Evolutionary conservation across 257 asterid genomes (phyloP).

Genomic region (Solanum megistacrolobum): DNA sequence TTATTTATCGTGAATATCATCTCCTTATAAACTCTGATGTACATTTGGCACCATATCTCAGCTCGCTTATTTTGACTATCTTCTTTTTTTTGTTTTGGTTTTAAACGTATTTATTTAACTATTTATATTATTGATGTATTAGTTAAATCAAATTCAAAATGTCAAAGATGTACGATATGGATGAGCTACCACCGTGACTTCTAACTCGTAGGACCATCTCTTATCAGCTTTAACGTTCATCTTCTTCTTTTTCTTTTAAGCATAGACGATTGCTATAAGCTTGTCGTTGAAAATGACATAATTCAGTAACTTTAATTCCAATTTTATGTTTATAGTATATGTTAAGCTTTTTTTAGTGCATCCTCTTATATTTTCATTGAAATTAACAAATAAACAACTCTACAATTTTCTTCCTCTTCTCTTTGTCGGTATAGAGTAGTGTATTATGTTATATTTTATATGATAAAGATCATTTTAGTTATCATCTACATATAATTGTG

Average conservation of each 20-base stretch:
- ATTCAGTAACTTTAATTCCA: no score
- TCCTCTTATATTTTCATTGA: no score
- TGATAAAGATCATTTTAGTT: not conserved
- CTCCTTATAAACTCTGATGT: not conserved
- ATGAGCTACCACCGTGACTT: not conserved
- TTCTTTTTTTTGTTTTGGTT: not conserved
- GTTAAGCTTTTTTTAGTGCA: no score
- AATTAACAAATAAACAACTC: no score
- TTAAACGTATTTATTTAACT: no score
- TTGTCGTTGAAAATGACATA: accelerated
- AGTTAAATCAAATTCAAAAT: not conserved
- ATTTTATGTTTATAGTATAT: not conserved
- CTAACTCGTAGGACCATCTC: not conserved
- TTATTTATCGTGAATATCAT: not conserved
- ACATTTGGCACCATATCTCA: not conserved
- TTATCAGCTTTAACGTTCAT: not conserved
- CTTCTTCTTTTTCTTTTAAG: not conserved
- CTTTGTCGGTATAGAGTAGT: no score
- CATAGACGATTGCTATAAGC: no score
- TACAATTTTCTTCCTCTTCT: no score
- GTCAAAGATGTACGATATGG: not conserved
- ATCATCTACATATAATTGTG: not conserved
- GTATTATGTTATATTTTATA: no score
- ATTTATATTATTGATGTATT: not conserved
- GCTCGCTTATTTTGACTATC: not conserved